phyloP scores from a whole-genome alignment of 2,329 filamentous ascomycete genomes.

The Fusarium pilosicola region DNA sequence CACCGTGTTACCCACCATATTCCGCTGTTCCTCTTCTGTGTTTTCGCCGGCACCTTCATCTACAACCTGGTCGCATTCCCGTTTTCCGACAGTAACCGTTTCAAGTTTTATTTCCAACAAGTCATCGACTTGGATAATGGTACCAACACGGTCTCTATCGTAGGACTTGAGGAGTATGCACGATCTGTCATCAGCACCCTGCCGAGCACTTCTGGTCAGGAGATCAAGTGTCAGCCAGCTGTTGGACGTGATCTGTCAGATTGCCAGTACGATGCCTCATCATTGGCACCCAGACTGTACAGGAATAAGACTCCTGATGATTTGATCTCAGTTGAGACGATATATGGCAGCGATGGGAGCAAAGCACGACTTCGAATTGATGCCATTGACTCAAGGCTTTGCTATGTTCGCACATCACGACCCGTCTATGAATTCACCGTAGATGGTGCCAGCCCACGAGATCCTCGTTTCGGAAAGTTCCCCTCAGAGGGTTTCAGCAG shows the following conservation, averaged over 20 bases:
- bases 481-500: conserved; percentile 71
- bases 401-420: conserved; percentile 76
- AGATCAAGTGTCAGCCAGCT: conserved; percentile 62
- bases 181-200: conserved; percentile 73
- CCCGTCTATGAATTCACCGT: conserved; percentile 74
- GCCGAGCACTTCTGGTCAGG: conserved; percentile 74
- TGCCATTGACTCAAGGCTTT: conserved; percentile 81
- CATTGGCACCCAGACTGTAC: conserved; percentile 68
- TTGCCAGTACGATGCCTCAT: conserved; percentile 76
- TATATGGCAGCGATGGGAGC: conserved; percentile 49
- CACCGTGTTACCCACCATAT: conserved; percentile 88
- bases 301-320: conserved; percentile 56
- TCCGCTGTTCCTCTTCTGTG: conserved; percentile 77
- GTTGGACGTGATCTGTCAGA: conserved; percentile 61
- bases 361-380: conserved; percentile 72
- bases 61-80: conserved; percentile 92
- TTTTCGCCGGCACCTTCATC: conserved; percentile 79
- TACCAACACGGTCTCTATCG: conserved; percentile 74
- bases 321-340: conserved; percentile 70
- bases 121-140: conserved; percentile 79
- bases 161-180: conserved; percentile 75
- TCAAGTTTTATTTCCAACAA: conserved; percentile 91
- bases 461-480: conserved; percentile 72
- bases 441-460: conserved; percentile 65
- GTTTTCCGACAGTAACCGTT: conserved; percentile 80